These are phyloP conservation scores for Podospora pseudocomata DNA, from an alignment of 495 filamentous ascomycete species.

Conservation along the genomic window DNA sequence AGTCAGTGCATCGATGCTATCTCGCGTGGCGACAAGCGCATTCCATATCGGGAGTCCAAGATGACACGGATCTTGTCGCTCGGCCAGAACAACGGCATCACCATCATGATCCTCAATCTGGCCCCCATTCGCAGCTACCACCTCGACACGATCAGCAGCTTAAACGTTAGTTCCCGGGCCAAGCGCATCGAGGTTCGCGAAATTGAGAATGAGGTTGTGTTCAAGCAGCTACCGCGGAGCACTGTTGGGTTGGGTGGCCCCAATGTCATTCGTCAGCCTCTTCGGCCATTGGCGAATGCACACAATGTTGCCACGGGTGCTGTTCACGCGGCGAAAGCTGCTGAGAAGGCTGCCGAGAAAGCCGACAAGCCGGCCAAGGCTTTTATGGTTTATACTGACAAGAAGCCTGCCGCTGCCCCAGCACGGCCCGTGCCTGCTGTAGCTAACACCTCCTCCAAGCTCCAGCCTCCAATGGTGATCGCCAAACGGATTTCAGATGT, in stretches of 20 bases:
- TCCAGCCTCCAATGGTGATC: conserved; percentile 31
- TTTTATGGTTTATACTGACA: conserved; percentile 80
- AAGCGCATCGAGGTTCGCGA: conserved; percentile 96
- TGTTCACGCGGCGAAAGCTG: conserved; percentile 36
- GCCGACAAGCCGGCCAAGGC: conserved; percentile 73
- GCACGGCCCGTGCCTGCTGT: conserved; percentile 17
- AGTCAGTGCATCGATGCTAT: conserved; percentile 97
- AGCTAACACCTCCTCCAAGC: conserved; percentile 37
- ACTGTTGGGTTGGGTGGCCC: conserved; percentile 44
- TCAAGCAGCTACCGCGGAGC: conserved; percentile 62
- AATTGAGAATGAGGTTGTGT: conserved; percentile 87
- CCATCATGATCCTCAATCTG: conserved; percentile 94
- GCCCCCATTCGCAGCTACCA: conserved; percentile 85
- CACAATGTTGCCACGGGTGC: conserved; percentile 56
- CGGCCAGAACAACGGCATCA: conserved; percentile 93
- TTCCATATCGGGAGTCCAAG: conserved; percentile 92
- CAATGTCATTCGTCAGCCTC: conserved; percentile 63
- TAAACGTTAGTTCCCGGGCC: conserved; percentile 92
- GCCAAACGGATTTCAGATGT: conserved; percentile 47
- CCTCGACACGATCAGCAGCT: conserved; percentile 85
- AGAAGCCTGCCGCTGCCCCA: conserved; percentile 40
- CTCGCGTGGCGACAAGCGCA: conserved; percentile 60
- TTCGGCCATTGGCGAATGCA: conserved; percentile 65
- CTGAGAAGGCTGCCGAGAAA: conserved; percentile 45
- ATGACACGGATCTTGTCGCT: conserved; percentile 94